A percentile compares a stretch with the other conserved stretches of the same genome.
phyloP scores from a whole-genome alignment of 108 stramenopile genomes.

The Epithemia pelagica region DNA sequence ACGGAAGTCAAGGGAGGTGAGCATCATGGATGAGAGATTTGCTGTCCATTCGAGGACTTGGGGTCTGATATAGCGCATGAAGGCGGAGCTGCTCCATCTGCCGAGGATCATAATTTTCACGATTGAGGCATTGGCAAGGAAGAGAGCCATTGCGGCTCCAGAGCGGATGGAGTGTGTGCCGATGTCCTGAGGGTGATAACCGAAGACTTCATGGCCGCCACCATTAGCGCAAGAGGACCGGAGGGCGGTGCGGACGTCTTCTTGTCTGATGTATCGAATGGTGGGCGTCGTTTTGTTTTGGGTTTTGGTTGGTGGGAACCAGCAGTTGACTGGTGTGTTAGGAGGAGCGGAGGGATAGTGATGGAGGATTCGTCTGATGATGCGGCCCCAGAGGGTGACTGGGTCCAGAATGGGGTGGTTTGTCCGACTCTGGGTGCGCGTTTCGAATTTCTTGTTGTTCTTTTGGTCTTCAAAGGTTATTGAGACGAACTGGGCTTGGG shows the following conservation, averaged over 20 bases:
- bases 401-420: not conserved
- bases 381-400: not conserved
- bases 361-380: not conserved
- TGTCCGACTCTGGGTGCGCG: not conserved
- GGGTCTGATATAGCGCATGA: slow-evolving; percentile 6
- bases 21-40: not conserved
- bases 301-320: not conserved
- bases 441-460: not conserved
- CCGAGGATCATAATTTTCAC: slow-evolving; percentile 5
- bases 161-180: slow-evolving; percentile 4
- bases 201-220: not conserved
- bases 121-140: not conserved
- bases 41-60: slow-evolving; percentile 2
- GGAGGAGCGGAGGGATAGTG: not conserved
- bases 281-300: not conserved
- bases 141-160: slow-evolving; percentile 7
- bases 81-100: slow-evolving; percentile 2
- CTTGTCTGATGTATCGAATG: not conserved
- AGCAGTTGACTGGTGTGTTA: not conserved
- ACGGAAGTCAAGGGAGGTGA: not conserved
- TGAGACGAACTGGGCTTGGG: not conserved
- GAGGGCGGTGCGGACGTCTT: not conserved
- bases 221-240: not conserved
- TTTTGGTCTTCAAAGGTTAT: slow-evolving; percentile 4
- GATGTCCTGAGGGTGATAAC: not conserved